Base-by-base conservation (phyloP, 768 basidiomycete species). In the Pilatotrama ljubarskyi region DNA sequence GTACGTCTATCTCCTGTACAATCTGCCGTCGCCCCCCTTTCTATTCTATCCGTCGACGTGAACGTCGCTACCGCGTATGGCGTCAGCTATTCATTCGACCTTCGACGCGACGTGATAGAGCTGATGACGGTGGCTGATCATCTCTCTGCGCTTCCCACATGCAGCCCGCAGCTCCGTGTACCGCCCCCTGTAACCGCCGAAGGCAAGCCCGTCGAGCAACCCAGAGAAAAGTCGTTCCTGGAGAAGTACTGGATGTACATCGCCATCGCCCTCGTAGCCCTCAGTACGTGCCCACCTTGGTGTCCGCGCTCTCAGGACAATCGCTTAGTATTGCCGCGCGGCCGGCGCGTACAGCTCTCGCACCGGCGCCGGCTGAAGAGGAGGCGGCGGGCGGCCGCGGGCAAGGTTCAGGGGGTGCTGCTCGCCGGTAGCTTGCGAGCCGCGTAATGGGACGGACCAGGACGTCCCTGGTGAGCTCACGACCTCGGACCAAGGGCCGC, bases 191-290 rank as follows among this genome's bases (percentile, higher is more conserved):
- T 92, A 22, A 84, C 84, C 9, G 74, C 82, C 15, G 78, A 88
- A 67, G 91, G 91, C 46, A 81, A 84, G 67, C 81, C 84, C 18
- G 76, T 89, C 22, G 70, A 78, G 58, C 82, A 86, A 0, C 70
- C 76, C 35, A 80, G 82, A 0, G 91, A 95, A 69, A 90, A 93
- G 73, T 76, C 84, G 11, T 92, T 95, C 73, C 57, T 94, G 41
- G 89, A 92, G 68, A 95, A 94, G 71, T 95, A 95, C 72, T 95
- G 94, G 94, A 78, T 94, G 73, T 94, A 93, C 66, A 82, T 92
- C 37, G 75, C 80, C 41, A 79, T 84, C 3, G 71, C 83, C 43
- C 71, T 88, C 10, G 68, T 88, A 17, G 82, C 85, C 43, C 87
- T 90, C 68, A 72, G 86, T 81, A 49, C 35, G 53, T 59, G 26